Evolutionary conservation across 139 green algal genomes (phyloP), one percentile per base, ranked within the genome.

Genomic region (Tetradesmus lagerheimii): DNA sequence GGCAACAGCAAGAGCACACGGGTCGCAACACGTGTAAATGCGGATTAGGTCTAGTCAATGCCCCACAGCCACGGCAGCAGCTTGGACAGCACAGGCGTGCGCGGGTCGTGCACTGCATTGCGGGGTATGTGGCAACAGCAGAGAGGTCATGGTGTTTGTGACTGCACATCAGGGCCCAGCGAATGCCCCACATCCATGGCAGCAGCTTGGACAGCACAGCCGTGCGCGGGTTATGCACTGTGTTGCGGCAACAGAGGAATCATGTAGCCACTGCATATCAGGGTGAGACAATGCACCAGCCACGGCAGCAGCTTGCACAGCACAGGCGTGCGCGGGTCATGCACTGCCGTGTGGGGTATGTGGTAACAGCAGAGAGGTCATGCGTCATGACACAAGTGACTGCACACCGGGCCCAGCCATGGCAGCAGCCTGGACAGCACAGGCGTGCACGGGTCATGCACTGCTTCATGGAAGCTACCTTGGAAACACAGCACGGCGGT

Each of bases 11-110:
- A 29, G 8, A 27, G 6, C 2, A 20, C 9, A 50, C 9, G 43
- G 9, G n/a, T n/a, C n/a, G n/a, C n/a, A n/a, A n/a, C 6, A 15
- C 9, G 5, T 50, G 43, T 50, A 50, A 9, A 5, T 50, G 43
- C 5, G 43, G 43, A 50, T n/a, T n/a, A n/a, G 93, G 94, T 71
- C 89, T 6, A 94, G 92, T 1, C 87, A 88, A 57, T 95, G 93
- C 8, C 87, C 91, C 35, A 93, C 50, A 88, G 67, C 84, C 86
- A 92, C 9, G 85, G 85, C 25, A 92, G 47, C 41, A 82, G 66
- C 39, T 86, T 90, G 85, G 39, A 47, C 31, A 71, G 5, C 45
- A 39, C 75, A 34, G 90, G 81, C 1, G 85, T 89, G 29, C 31
- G 34, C 1, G 81, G 85, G 41, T 91, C 37, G 39, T 57, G 71